A percentile compares a stretch with the other conserved stretches of the same genome.
Conservation (phyloP, 306 rosid genomes). For the Heteromeles arbutifolia region DNA sequence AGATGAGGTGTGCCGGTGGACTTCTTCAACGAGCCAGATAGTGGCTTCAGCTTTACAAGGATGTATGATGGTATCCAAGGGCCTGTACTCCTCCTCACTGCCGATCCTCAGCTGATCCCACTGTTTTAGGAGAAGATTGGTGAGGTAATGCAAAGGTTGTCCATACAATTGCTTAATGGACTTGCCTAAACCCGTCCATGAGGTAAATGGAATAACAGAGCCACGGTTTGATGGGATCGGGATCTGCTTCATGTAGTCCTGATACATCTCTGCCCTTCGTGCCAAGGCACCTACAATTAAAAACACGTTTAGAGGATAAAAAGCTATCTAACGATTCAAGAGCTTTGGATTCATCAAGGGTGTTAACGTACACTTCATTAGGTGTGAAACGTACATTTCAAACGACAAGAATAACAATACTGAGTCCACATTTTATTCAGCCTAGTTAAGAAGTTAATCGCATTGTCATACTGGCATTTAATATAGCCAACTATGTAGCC, state of each 20-base stretch:
- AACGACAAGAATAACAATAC: neutral
- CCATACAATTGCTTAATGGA: slow-evolving; percentile 75
- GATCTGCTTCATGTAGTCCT: slow-evolving; percentile 79
- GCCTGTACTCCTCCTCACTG: slow-evolving; percentile 49
- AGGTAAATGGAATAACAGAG: slow-evolving; percentile 62
- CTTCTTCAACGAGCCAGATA: slow-evolving; percentile 83
- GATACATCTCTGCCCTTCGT: slow-evolving; percentile 85
- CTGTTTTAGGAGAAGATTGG: slow-evolving; percentile 69
- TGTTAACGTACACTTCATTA: neutral
- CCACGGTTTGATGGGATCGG: slow-evolving; percentile 72
- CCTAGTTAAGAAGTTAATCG: neutral
- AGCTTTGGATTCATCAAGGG: too few species aligned
- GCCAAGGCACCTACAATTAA: slow-evolving; percentile 39
- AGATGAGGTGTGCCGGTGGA: slow-evolving; percentile 77
- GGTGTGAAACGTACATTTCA: neutral
- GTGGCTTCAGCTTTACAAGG: slow-evolving; percentile 86
- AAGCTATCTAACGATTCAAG: neutral
- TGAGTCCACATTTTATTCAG: neutral
- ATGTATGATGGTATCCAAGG: slow-evolving; percentile 64
- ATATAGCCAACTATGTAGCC: neutral
- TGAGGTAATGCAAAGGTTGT: slow-evolving; percentile 92
- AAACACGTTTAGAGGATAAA: slow-evolving; percentile 13
- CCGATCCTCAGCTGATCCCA: slow-evolving; percentile 84
- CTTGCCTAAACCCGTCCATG: slow-evolving; percentile 85
- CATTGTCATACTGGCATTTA: neutral